Base-by-base conservation (phyloP, 805 yeast genomes). In the Candida quercuum region DNA sequence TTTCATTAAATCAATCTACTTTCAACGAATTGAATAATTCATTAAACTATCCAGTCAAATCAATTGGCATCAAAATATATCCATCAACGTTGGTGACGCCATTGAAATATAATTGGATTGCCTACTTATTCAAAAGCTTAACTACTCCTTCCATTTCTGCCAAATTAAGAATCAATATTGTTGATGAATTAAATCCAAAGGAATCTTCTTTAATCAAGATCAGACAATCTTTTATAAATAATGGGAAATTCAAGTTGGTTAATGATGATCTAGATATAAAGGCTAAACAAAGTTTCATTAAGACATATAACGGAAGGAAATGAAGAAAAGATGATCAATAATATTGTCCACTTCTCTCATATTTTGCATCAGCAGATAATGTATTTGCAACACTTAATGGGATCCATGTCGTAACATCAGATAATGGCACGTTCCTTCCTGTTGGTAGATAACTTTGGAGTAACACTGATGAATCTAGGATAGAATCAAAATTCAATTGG, bases 161-260 rank as follows among this genome's bases (percentile, higher is more conserved):
- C 23, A 62, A 54, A 32, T 34, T 60, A 2, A 48, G 55, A 23
- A 43, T 58, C 14, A 49, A 48, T 16, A 41, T 44, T 13, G 39
- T 38, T 9, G 48, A 53, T 35, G 42, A 51, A 24, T 32, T 35
- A 23, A 47, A 52, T 20, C 38, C 49, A 9, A 20, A 51, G 3
- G 59, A 47, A 6, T 41, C 48, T 1, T 46, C 56, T 3, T 33
- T 61, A 15, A 47, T 43, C 5, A 48, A 47, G n/a, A 41, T 60
- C 10, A 59, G 66, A 41, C 36, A 41, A 12, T 44, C 57, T 1
- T 43, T 73, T 39, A 56, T 64, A 1, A 67, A 64, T 28, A 66
- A 62, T 22, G 82, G 82, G 22, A 67, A 73, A 37, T 56, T 74
- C 38, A 70, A 72, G 38, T 54, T 68, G 4, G 64, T 78, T 1